phyloP scores from a whole-genome alignment of 768 basidiomycete genomes.

The Lactarius indigo region DNA sequence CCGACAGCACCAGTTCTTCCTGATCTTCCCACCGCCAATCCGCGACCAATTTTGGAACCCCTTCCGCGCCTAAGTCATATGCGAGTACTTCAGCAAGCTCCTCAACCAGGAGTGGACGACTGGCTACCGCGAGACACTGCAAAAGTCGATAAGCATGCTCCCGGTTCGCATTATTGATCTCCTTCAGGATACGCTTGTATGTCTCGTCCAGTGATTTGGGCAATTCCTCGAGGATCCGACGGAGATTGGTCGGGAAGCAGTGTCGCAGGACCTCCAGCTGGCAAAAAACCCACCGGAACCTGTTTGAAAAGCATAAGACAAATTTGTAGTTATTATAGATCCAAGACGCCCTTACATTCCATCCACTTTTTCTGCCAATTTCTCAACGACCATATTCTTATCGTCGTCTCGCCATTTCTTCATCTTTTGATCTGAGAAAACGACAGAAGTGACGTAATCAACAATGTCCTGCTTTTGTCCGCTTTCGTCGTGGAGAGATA shows the following conservation, averaged over 20 bases:
- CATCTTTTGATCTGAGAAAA: not conserved
- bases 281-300: not conserved
- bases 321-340: not conserved
- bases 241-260: not conserved
- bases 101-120: not conserved
- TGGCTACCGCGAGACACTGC: not conserved
- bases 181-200: not conserved
- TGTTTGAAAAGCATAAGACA: not conserved
- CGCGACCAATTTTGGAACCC: not conserved
- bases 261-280: not conserved
- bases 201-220: not conserved
- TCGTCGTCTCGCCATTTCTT: not conserved
- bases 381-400: too few relatives aligned
- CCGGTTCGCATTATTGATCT: not conserved
- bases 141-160: not conserved
- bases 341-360: not conserved
- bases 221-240: not conserved
- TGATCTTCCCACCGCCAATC: not conserved
- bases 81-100: not conserved
- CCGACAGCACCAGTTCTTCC: not conserved
- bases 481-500: too few relatives aligned
- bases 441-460: not conserved
- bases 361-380: not conserved
- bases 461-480: not conserved
- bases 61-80: not conserved